phyloP scores from a whole-genome alignment of 2,329 filamentous ascomycete species.

The Claviceps sp. region DNA sequence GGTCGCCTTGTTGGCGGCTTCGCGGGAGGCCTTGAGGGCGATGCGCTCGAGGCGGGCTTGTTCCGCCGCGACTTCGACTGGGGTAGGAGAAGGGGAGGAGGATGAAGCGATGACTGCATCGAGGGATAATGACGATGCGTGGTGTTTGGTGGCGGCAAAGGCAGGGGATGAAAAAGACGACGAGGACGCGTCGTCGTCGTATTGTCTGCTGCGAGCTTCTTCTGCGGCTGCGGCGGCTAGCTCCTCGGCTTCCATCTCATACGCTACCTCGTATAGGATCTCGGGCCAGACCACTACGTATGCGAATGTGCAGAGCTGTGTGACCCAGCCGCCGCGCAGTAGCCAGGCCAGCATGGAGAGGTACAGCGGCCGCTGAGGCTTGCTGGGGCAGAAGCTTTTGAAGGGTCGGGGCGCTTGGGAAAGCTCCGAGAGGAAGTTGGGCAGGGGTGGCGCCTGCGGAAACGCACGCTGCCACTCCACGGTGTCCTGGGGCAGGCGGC shows the following conservation, averaged over 20 bases:
- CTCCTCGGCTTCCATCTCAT: conserved; percentile 54
- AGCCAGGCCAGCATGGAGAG: conserved; percentile 90
- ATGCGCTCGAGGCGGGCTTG: conserved; percentile 47
- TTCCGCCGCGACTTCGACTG: conserved; percentile 41
- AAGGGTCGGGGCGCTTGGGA: conserved; percentile 72
- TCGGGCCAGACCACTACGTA: conserved; percentile 77
- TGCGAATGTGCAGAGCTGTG: conserved; percentile 79
- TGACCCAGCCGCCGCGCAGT: conserved; percentile 84
- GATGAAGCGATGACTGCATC: too few relatives aligned
- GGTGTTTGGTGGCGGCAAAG: background rate
- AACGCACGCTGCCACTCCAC: conserved; percentile 65
- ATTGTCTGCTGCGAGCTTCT: conserved; percentile 6
- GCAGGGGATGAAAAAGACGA: background rate
- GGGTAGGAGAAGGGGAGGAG: background rate
- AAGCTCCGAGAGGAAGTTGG: conserved; percentile 75
- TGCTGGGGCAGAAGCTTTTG: conserved; percentile 71
- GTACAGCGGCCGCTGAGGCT: conserved; percentile 76
- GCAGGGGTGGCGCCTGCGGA: conserved; percentile 67
- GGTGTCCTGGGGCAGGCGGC: conserved; percentile 54
- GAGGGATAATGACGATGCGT: too few relatives aligned
- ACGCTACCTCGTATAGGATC: conserved; percentile 68
- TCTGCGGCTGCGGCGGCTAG: conserved; percentile 27
- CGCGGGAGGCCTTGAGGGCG: conserved; percentile 39
- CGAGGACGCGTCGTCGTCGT: background rate
- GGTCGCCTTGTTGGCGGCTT: conserved; percentile 42